Evolutionary conservation across 2,329 filamentous ascomycete genomes (phyloP).

Genomic region (Dothistroma septosporum): DNA sequence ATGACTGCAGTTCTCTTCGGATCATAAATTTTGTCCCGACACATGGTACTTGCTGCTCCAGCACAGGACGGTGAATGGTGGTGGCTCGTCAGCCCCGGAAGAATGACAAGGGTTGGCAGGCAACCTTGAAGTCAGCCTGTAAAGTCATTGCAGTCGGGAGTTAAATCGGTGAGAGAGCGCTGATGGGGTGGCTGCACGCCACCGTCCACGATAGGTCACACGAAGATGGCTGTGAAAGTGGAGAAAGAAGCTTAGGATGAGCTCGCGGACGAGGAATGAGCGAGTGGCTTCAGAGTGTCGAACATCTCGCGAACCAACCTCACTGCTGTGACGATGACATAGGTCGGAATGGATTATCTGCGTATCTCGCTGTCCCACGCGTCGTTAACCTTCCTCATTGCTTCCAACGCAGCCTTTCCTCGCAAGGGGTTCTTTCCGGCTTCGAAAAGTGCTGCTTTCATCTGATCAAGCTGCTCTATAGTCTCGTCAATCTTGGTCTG

Average conservation of each 20-base stretch:
- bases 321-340: background rate
- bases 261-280: background rate
- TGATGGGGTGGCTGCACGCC: background rate
- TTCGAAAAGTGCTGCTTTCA: slow-evolving; percentile 38
- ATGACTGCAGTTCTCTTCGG: no score
- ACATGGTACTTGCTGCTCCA: no score
- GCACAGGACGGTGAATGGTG: no score
- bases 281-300: no score
- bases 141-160: no score
- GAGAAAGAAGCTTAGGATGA: background rate
- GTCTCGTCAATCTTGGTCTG: slow-evolving; percentile 42
- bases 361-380: background rate
- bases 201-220: background rate
- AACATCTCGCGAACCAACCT: no score
- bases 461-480: slow-evolving; percentile 40
- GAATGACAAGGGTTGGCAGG: no score
- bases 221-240: background rate
- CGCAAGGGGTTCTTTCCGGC: slow-evolving; percentile 12
- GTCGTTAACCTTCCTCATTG: slow-evolving; percentile 43
- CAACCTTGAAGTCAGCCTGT: no score
- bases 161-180: no score
- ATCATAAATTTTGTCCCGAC: no score
- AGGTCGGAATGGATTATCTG: background rate
- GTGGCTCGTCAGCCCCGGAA: no score
- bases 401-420: slow-evolving; percentile 36